A percentile compares a stretch with the other conserved stretches of the same genome.
phyloP scores from a whole-genome alignment of 306 rosid species.

The Chamaecrista fasciculata region DNA sequence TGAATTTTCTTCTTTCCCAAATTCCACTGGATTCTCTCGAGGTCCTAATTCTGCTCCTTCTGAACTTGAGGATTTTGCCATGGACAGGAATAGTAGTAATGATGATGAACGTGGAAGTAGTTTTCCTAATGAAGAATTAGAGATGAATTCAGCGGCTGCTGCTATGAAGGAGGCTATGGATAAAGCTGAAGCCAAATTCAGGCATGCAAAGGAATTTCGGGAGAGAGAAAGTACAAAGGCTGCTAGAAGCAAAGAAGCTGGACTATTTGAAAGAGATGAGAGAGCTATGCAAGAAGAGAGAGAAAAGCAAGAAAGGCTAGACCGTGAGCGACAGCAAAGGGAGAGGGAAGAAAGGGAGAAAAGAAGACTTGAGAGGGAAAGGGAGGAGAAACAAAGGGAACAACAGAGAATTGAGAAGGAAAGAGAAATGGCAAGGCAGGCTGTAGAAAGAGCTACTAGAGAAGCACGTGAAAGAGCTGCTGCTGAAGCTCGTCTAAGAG shows the following conservation, averaged over 20 bases:
- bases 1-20: slow-evolving; percentile 54
- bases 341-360: slow-evolving; percentile 73
- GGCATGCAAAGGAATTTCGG: slow-evolving; percentile 87
- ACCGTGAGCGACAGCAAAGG: slow-evolving; percentile 61
- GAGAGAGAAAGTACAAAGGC: slow-evolving; percentile 77
- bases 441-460: slow-evolving; percentile 98
- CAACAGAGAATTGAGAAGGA: slow-evolving; percentile 69
- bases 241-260: slow-evolving; percentile 61
- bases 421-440: slow-evolving; percentile 75
- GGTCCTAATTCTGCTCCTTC: slow-evolving; percentile 53
- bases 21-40: slow-evolving; percentile 53
- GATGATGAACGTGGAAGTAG: slow-evolving; percentile 49
- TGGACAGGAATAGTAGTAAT: slow-evolving; percentile 47
- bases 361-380: slow-evolving; percentile 54
- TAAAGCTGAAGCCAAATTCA: slow-evolving; percentile 86
- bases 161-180: slow-evolving; percentile 99
- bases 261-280: slow-evolving; percentile 66
- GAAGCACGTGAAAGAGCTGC: slow-evolving; percentile 99
- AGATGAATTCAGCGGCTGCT: slow-evolving; percentile 88
- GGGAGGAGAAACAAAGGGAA: slow-evolving; percentile 71
- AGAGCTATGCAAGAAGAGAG: slow-evolving; percentile 44
- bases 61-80: slow-evolving; percentile 67
- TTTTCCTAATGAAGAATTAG: slow-evolving; percentile 65
- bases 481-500: slow-evolving; percentile 72
- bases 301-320: slow-evolving; percentile 56